Evolutionary conservation across 306 rosid genomes (phyloP).

Genomic region (Malus fusca): DNA sequence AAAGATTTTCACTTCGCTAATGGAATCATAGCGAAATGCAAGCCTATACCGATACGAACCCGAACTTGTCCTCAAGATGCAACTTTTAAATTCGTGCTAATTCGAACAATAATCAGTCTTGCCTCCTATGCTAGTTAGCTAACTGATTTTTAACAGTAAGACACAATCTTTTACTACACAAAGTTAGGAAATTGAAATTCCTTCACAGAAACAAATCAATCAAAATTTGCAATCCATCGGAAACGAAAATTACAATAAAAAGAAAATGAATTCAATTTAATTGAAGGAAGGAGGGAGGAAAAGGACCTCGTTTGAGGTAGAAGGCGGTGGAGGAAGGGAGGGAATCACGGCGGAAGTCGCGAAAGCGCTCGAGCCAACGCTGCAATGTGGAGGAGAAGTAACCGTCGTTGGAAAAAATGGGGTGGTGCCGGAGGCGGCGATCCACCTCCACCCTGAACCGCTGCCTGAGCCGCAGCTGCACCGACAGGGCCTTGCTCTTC

Average conservation of each 20-base stretch:
- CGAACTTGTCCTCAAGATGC: not conserved
- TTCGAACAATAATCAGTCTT: not conserved
- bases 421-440: constrained; percentile 51
- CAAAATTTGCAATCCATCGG: not conserved
- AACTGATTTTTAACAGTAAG: not conserved
- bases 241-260: not conserved
- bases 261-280: not conserved
- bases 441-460: constrained; percentile 86
- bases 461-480: constrained; percentile 59
- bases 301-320: constrained; percentile 65
- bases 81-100: not conserved
- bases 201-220: not conserved
- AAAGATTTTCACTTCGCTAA: not conserved
- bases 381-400: constrained; percentile 55
- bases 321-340: constrained; percentile 75
- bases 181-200: no score
- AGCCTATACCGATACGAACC: not conserved
- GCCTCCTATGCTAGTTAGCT: not conserved
- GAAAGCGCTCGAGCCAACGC: constrained; percentile 59
- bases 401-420: constrained; percentile 32
- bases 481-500: constrained; percentile 69
- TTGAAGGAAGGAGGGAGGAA: not conserved
- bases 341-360: constrained; percentile 62
- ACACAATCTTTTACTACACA: not conserved
- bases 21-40: not conserved